Percentiles rank a stretch among this genome's conserved stretches.
Evolutionary conservation across 148 eudicot genomes (phyloP).

Genomic region (Gaultheria prostrata): DNA sequence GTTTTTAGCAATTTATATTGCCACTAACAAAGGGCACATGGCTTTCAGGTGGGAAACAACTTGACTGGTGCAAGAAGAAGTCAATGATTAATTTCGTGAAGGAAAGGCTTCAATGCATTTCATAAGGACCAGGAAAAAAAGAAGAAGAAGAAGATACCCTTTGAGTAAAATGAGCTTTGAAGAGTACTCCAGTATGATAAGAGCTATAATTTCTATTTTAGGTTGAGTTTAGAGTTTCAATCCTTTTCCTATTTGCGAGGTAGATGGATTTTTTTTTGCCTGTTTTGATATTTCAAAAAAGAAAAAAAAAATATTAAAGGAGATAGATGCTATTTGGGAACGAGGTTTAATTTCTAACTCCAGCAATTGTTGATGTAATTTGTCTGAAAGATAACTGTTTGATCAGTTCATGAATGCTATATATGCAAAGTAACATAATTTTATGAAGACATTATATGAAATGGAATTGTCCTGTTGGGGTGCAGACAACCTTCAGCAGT

Average conservation of each 20-base stretch:
- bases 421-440: too few species aligned
- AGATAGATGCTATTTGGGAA: background rate
- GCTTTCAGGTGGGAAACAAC: conserved; percentile 34
- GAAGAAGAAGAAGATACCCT: background rate
- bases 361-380: too few species aligned
- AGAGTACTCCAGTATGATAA: conserved; percentile 14
- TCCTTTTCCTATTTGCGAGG: conserved; percentile 11
- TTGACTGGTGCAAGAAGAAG: conserved; percentile 43
- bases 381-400: too few species aligned
- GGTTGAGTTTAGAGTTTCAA: conserved; percentile 20
- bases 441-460: too few species aligned
- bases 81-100: conserved; percentile 35
- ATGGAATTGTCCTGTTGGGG: too few species aligned
- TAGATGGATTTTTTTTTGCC: too few species aligned
- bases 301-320: too few species aligned
- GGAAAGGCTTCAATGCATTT: conserved; percentile 24
- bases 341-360: background rate
- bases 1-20: conserved; percentile 14
- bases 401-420: too few species aligned
- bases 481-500: too few species aligned
- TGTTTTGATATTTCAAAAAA: too few species aligned
- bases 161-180: conserved; percentile 13
- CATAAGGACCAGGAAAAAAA: conserved; percentile 7
- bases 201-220: background rate
- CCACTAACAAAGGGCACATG: conserved; percentile 38